Evolutionary conservation across 768 basidiomycete species (phyloP).

Genomic region (Hypholoma fasciculare): DNA sequence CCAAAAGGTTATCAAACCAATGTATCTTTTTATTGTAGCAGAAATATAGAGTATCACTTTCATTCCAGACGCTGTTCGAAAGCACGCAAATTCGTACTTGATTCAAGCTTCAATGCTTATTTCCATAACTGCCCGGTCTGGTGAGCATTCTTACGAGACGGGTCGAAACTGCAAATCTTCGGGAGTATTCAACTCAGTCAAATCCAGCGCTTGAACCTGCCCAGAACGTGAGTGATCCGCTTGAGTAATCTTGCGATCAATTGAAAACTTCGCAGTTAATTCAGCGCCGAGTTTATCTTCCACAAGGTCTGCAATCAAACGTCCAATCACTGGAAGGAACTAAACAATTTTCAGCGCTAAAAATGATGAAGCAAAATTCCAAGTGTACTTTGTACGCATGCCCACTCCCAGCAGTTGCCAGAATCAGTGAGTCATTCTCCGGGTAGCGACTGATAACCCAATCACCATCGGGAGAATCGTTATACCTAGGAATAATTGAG

Average conservation of each 20-base stretch:
- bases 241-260: slow-evolving; percentile 43
- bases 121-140: too few relatives aligned
- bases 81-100: neutral
- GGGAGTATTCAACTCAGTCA: slow-evolving; percentile 48
- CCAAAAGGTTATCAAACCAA: slow-evolving; percentile 3
- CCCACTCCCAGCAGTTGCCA: slow-evolving; percentile 89
- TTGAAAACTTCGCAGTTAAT: slow-evolving; percentile 60
- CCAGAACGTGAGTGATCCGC: slow-evolving; percentile 35
- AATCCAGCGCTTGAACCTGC: slow-evolving; percentile 37
- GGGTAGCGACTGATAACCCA: slow-evolving; percentile 85
- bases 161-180: slow-evolving; percentile 35
- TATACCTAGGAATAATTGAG: slow-evolving; percentile 61
- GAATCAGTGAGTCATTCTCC: slow-evolving; percentile 54
- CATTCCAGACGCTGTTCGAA: neutral
- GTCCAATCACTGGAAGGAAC: slow-evolving; percentile 87
- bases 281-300: slow-evolving; percentile 58
- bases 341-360: slow-evolving; percentile 27
- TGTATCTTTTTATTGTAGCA: slow-evolving; percentile 15
- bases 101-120: neutral
- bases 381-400: slow-evolving; percentile 78
- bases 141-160: neutral
- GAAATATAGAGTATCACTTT: slow-evolving; percentile 5
- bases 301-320: slow-evolving; percentile 72
- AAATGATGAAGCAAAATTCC: neutral
- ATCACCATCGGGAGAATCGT: slow-evolving; percentile 82